phyloP scores from a whole-genome alignment of 1,139 yeast genomes.

The Candida labiduridarum region DNA sequence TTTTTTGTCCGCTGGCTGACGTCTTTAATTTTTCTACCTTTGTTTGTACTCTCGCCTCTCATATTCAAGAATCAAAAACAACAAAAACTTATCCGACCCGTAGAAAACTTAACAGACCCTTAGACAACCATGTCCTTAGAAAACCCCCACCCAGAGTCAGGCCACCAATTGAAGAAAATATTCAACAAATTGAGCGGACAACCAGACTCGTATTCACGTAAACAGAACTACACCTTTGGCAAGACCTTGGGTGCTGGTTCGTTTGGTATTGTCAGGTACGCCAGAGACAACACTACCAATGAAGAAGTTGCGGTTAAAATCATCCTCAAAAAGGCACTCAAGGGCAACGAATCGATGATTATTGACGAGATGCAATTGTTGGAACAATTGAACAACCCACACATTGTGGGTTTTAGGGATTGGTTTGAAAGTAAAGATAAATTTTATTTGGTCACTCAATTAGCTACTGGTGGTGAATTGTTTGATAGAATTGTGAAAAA shows the following conservation, averaged over 20 bases:
- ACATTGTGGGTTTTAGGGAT: conserved; percentile 80
- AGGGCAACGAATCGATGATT: conserved; percentile 72
- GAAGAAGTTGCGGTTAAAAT: conserved; percentile 88
- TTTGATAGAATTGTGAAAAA: conserved; percentile 78
- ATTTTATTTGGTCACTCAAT: conserved; percentile 72
- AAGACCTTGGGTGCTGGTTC: conserved; percentile 89
- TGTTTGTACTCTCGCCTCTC: too few relatives aligned
- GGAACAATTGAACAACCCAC: conserved; percentile 69
- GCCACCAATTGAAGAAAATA: conserved; percentile 33
- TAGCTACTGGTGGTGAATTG: conserved; percentile 91
- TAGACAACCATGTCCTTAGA: neutral
- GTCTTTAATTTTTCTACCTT: too few relatives aligned
- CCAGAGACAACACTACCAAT: conserved; percentile 56
- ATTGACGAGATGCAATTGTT: conserved; percentile 75
- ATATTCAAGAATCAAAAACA: neutral
- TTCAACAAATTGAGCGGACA: conserved; percentile 67
- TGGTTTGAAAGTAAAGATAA: conserved; percentile 88
- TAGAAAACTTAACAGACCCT: neutral
- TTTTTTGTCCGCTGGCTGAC: too few relatives aligned
- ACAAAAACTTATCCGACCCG: neutral
- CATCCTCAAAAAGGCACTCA: conserved; percentile 76
- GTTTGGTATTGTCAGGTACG: conserved; percentile 85
- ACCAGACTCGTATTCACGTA: conserved; percentile 68
- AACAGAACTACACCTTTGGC: conserved; percentile 69
- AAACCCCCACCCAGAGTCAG: conserved; percentile 9